Percentiles rank a stretch among this genome's conserved stretches.
phyloP scores from a whole-genome alignment of 495 filamentous ascomycete species.

The Echria macrotheca region DNA sequence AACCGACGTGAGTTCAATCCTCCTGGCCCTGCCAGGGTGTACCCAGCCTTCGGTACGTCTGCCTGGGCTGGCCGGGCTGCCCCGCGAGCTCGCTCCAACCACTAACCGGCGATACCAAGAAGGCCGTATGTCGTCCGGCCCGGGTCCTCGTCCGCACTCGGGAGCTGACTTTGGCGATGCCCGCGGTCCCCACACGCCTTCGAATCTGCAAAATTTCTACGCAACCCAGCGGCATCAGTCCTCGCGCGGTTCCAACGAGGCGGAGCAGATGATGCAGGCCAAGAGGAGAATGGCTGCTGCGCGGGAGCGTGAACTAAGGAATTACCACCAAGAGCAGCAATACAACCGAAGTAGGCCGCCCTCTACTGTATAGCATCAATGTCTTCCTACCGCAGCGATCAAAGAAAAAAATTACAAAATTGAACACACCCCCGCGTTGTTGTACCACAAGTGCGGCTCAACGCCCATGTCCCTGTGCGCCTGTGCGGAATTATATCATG shows the following conservation, averaged over 20 bases:
- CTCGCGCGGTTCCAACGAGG: slow-evolving; percentile 77
- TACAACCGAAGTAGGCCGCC: slow-evolving; percentile 92
- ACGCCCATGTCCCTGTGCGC: slow-evolving; percentile 33
- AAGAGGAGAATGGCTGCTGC: slow-evolving; percentile 98
- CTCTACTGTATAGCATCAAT: slow-evolving; percentile 54
- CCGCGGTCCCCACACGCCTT: slow-evolving; percentile 66
- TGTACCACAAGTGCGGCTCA: slow-evolving; percentile 37
- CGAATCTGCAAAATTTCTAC: slow-evolving; percentile 90
- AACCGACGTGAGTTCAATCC: slow-evolving; percentile 83
- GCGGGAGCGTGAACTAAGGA: slow-evolving; percentile 96
- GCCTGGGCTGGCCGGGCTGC: slow-evolving; percentile 25
- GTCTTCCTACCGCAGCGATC: slow-evolving; percentile 47
- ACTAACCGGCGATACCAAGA: slow-evolving; percentile 31
- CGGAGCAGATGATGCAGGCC: slow-evolving; percentile 97
- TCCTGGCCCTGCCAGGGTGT: slow-evolving; percentile 53
- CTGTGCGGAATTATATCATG: background rate
- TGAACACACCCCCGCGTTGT: slow-evolving; percentile 27
- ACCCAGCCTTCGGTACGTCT: slow-evolving; percentile 46
- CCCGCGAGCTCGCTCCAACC: slow-evolving; percentile 12
- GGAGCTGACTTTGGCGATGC: slow-evolving; percentile 68
- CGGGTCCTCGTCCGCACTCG: slow-evolving; percentile 68
- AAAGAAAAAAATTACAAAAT: slow-evolving; percentile 31
- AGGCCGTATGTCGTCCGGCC: slow-evolving; percentile 37
- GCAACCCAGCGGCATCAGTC: slow-evolving; percentile 88
- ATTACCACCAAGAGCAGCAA: slow-evolving; percentile 99